phyloP scores from a whole-genome alignment of 1,284 basidiomycete genomes.

The Coriolopsis trogii region DNA sequence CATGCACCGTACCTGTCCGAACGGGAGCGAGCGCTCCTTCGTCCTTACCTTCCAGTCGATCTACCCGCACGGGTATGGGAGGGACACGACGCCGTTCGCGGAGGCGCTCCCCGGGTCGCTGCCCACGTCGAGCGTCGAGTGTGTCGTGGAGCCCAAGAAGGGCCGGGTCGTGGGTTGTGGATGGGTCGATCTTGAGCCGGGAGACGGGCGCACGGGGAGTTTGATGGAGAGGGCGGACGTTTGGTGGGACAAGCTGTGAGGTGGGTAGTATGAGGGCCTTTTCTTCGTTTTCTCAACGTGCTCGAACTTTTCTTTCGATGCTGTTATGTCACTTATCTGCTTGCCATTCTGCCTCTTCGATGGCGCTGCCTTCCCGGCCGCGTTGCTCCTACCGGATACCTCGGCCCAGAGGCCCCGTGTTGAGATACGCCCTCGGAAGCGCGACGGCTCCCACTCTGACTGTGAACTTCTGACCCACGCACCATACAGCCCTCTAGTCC shows the following conservation, averaged over 20 bases:
- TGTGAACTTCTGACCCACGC: too few species aligned
- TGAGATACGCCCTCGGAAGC: too few species aligned
- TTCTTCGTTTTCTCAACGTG: too few species aligned
- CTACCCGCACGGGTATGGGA: conserved; percentile 32
- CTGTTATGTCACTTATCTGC: too few species aligned
- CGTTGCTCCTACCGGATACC: too few species aligned
- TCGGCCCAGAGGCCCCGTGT: too few species aligned
- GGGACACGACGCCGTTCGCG: conserved; percentile 30
- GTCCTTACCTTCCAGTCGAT: conserved; percentile 23
- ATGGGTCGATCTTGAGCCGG: not conserved
- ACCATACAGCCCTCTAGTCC: too few species aligned
- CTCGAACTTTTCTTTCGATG: too few species aligned
- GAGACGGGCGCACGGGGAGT: not conserved
- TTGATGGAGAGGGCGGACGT: conserved; percentile 2
- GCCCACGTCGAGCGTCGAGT: conserved; percentile 25
- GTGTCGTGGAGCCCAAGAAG: conserved; percentile 10
- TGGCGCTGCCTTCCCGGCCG: too few species aligned
- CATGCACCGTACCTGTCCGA: conserved; percentile 12
- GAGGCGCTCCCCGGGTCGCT: conserved; percentile 24
- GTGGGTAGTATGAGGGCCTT: too few species aligned
- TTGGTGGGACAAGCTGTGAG: conserved; percentile 3
- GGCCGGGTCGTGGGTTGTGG: not conserved
- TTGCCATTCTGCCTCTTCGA: too few species aligned
- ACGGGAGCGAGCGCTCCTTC: conserved; percentile 20
- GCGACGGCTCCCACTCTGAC: too few species aligned